Conservation (phyloP, 176 grass and related monocot species). For the Hordeum vulgare region DNA sequence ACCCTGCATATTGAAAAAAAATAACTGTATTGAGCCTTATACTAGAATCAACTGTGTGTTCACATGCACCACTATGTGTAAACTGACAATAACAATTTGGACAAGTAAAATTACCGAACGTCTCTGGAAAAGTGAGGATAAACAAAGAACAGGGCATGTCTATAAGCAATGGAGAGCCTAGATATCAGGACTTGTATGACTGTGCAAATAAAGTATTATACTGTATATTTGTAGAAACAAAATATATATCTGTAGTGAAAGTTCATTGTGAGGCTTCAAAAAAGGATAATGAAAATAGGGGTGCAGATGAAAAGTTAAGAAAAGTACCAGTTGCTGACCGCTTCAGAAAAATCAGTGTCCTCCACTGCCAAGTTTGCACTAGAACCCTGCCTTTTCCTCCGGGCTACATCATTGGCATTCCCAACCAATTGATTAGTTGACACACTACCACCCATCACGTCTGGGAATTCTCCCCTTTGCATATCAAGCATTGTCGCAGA, state of each 20-base stretch:
- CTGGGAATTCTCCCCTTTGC: conserved; percentile 57
- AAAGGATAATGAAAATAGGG: background rate
- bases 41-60: background rate
- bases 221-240: background rate
- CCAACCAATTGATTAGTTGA: conserved; percentile 33
- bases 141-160: background rate
- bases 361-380: conserved; percentile 28
- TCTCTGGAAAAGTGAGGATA: background rate
- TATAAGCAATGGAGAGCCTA: background rate
- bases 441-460: conserved; percentile 33
- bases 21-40: background rate
- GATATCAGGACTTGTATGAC: background rate
- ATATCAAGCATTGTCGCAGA: conserved; percentile 61
- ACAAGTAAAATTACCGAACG: background rate
- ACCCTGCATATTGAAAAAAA: conserved; percentile 33
- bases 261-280: background rate
- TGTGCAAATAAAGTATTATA: background rate
- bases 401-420: conserved; percentile 36
- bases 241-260: background rate
- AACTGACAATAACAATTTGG: background rate
- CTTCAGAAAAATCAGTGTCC: conserved; percentile 40
- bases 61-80: background rate
- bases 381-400: conserved; percentile 40
- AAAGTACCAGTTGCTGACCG: conserved; percentile 44
- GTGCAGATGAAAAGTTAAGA: conserved; percentile 7